These are phyloP conservation scores for Dioszegia aurantiaca DNA, from an alignment of 768 basidiomycete genomes.

Conservation along the genomic window DNA sequence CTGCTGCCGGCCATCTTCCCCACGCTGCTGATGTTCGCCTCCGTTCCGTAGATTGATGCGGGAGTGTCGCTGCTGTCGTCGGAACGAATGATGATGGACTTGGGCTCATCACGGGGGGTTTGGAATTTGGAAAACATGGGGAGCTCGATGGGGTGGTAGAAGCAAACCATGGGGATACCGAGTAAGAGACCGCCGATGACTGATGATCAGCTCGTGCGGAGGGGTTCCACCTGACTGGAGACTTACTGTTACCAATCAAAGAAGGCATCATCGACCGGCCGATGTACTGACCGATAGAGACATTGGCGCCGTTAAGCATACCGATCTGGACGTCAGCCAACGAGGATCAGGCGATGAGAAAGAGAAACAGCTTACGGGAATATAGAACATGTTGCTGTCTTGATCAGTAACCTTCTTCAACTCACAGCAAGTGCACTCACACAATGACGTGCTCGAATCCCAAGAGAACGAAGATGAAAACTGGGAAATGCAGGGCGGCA, in stretches of 20 bases:
- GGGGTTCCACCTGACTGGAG: not conserved
- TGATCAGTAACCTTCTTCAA: not conserved
- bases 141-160: slow-evolving; percentile 24
- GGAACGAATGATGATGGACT: slow-evolving; percentile 1
- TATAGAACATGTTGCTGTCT: slow-evolving; percentile 31
- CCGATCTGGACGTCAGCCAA: slow-evolving; percentile 12
- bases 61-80: not conserved
- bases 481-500: slow-evolving; percentile 26
- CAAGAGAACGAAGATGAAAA: slow-evolving; percentile 25
- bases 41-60: slow-evolving; percentile 1
- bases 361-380: slow-evolving; percentile 10
- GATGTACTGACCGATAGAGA: slow-evolving; percentile 23
- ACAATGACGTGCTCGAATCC: slow-evolving; percentile 31
- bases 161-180: slow-evolving; percentile 26
- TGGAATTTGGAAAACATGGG: slow-evolving; percentile 15
- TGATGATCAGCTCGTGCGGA: not conserved
- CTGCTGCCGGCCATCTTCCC: not conserved
- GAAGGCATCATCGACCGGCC: slow-evolving; percentile 26
- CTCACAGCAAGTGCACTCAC: not conserved
- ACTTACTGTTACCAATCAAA: slow-evolving; percentile 20
- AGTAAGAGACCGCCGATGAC: slow-evolving; percentile 22
- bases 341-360: not conserved
- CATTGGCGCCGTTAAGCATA: slow-evolving; percentile 25
- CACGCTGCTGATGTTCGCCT: slow-evolving; percentile 6
- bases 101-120: not conserved